These are phyloP conservation scores for Tuctoria greenei DNA, from an alignment of 176 grass and related monocot genomes.

Conservation along the genomic window DNA sequence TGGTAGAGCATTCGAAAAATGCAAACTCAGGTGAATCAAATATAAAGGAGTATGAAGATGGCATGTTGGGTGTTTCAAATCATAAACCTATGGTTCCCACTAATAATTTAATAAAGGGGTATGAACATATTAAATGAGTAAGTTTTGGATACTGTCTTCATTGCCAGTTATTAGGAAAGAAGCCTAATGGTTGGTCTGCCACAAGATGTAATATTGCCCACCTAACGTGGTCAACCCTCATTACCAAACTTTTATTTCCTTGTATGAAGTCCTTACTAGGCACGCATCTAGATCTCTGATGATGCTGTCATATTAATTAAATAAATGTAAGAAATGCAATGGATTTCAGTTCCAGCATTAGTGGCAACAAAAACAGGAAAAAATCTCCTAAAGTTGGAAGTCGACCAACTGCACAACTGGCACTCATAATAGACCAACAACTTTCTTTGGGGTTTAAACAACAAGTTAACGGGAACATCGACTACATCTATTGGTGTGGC, in stretches of 20 bases:
- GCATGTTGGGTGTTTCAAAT: background rate
- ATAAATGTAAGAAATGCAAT: background rate
- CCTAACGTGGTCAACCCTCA: background rate
- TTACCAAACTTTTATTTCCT: background rate
- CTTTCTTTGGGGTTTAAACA: background rate
- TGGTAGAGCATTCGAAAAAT: background rate
- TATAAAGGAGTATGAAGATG: background rate
- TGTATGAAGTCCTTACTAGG: background rate
- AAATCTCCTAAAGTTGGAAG: background rate
- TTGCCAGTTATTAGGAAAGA: no score
- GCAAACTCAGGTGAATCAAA: background rate
- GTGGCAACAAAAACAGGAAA: background rate
- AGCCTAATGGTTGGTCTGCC: background rate
- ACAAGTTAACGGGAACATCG: background rate
- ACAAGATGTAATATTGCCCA: conserved; percentile 11
- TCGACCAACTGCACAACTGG: background rate
- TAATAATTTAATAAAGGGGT: background rate
- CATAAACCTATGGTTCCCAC: background rate
- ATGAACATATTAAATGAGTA: background rate
- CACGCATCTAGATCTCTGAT: background rate
- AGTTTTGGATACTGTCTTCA: background rate
- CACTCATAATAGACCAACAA: background rate
- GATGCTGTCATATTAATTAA: background rate
- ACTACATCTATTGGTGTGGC: background rate
- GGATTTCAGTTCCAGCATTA: background rate